These are phyloP conservation scores for Tremella fuciformis DNA, from an alignment of 768 basidiomycete species.

Conservation along the genomic window DNA sequence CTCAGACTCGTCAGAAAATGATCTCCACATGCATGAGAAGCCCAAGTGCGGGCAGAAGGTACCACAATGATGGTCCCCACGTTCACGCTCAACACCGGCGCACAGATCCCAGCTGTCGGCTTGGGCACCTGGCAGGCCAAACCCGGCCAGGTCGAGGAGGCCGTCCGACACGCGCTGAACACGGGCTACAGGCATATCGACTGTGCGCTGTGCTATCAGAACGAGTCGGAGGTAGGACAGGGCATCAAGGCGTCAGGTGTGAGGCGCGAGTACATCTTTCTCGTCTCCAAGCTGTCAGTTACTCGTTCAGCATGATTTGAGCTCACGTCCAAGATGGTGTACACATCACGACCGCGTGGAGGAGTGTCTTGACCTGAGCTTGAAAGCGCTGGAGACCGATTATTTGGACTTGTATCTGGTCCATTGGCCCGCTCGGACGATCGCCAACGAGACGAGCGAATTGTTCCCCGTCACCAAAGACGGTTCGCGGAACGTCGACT, in stretches of 20 bases:
- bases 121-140: conserved; percentile 68
- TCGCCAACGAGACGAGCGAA: conserved; percentile 18
- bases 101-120: conserved; percentile 68
- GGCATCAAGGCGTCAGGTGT: conserved; percentile 76
- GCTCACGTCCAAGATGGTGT: conserved; percentile 57
- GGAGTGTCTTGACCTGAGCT: conserved; percentile 65
- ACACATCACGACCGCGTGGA: conserved; percentile 60
- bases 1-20: too few relatives aligned
- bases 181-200: conserved; percentile 66
- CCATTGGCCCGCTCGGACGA: conserved; percentile 25
- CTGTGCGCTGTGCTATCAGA: conserved; percentile 66
- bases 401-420: conserved; percentile 75
- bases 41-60: too few relatives aligned
- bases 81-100: conserved; percentile 72
- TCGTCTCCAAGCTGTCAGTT: conserved; percentile 61
- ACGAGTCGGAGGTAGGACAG: conserved; percentile 76
- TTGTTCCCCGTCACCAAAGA: conserved; percentile 49
- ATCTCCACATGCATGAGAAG: too few relatives aligned
- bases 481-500: conserved; percentile 62
- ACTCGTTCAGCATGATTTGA: too few relatives aligned
- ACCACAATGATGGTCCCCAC: conserved; percentile 54
- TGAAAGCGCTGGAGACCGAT: conserved; percentile 65
- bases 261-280: conserved; percentile 68
- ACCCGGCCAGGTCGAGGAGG: conserved; percentile 68
- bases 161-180: conserved; percentile 71